Evolutionary conservation across 192 early-diverging fungal species (phyloP).

Genomic region (Spinellus fusiger): DNA sequence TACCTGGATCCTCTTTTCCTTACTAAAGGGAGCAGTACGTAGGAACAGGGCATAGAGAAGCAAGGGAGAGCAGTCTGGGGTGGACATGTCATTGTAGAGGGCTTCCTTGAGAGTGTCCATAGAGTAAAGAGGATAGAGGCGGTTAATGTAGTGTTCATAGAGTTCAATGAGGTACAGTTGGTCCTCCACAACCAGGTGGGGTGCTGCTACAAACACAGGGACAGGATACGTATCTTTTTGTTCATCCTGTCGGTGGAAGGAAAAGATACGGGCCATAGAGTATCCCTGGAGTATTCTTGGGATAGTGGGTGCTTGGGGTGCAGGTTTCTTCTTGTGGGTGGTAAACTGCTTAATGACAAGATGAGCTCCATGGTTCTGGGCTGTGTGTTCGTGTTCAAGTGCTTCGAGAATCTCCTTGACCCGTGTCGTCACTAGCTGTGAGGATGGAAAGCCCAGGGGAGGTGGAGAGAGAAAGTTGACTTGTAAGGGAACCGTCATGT

Average conservation of each 20-base stretch:
- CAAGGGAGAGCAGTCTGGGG: slow-evolving; percentile 11
- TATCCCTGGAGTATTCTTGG: neutral
- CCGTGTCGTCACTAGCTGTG: neutral
- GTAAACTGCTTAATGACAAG: neutral
- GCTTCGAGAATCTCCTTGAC: neutral
- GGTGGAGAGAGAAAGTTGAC: neutral
- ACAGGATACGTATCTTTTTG: neutral
- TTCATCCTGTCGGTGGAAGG: neutral
- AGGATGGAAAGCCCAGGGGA: neutral
- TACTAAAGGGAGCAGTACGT: neutral
- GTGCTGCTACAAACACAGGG: neutral
- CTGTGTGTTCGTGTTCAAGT: neutral
- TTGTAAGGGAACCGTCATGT: neutral
- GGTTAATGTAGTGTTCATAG: slow-evolving; percentile 30
- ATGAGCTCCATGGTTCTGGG: neutral
- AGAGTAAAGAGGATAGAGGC: slow-evolving; percentile 27
- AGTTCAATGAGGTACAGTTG: slow-evolving; percentile 27
- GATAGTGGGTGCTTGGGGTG: neutral
- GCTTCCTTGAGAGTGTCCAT: neutral
- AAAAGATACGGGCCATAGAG: slow-evolving; percentile 15
- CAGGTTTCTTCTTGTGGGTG: neutral
- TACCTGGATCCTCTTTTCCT: neutral
- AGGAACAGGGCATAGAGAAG: slow-evolving; percentile 23
- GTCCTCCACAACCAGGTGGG: slow-evolving; percentile 5
- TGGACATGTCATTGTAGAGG: neutral